These are phyloP conservation scores for Scenedesmus sp. DNA, from an alignment of 163 green algal species.

Conservation along the genomic window DNA sequence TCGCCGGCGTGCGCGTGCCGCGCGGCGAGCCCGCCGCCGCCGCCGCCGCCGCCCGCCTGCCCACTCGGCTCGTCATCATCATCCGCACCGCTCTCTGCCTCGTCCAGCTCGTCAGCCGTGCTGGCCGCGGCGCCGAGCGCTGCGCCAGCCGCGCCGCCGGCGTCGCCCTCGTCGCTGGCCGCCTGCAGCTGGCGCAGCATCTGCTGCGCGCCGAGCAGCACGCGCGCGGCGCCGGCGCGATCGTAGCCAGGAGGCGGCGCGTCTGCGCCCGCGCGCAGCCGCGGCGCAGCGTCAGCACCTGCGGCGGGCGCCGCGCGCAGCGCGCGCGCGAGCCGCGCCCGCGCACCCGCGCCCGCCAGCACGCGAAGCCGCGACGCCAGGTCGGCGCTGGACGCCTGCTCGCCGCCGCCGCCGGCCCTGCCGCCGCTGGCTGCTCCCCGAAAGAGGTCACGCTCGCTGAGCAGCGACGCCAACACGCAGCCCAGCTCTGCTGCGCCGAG, in stretches of 20 bases:
- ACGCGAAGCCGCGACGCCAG: slow-evolving; percentile 49
- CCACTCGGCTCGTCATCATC: not conserved
- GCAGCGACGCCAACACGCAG: slow-evolving; percentile 58
- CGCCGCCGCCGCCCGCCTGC: slow-evolving; percentile 1
- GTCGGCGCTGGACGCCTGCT: slow-evolving; percentile 33
- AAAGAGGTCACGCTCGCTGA: slow-evolving; percentile 65
- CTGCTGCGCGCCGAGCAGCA: slow-evolving; percentile 50
- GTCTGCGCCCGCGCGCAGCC: not conserved
- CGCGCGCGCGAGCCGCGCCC: not conserved
- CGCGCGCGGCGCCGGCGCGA: slow-evolving; percentile 27
- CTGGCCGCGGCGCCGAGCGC: too few relatives aligned
- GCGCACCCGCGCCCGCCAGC: slow-evolving; percentile 47
- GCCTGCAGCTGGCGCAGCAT: slow-evolving; percentile 42
- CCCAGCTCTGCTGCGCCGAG: slow-evolving; percentile 46
- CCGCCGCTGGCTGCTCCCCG: slow-evolving; percentile 25
- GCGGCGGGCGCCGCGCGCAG: not conserved
- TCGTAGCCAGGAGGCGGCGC: slow-evolving; percentile 33
- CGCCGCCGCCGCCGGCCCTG: not conserved
- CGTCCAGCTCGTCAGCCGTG: slow-evolving; percentile 26
- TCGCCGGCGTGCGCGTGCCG: not conserved
- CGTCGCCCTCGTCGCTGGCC: not conserved
- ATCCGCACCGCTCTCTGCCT: slow-evolving; percentile 29
- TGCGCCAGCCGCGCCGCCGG: too few relatives aligned
- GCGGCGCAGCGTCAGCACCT: not conserved
- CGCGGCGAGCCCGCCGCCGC: not conserved